Evolutionary conservation across 805 yeast genomes (phyloP).

Genomic region (Cyberlindnera mycetangii): DNA sequence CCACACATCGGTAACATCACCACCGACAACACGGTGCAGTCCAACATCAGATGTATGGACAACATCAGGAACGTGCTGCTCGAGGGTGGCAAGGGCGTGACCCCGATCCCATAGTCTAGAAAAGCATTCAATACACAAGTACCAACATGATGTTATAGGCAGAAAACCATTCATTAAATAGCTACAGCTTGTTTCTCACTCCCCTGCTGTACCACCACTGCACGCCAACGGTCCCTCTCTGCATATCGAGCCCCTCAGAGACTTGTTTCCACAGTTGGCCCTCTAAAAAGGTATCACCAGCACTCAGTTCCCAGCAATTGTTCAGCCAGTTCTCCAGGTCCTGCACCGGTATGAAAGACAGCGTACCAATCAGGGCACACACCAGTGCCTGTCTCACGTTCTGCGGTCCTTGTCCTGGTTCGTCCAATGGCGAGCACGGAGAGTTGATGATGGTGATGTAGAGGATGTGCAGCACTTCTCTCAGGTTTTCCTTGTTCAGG

Average conservation of each 20-base stretch:
- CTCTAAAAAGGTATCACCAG: constrained; percentile 31
- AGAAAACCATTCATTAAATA: background rate
- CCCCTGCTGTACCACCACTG: constrained; percentile 56
- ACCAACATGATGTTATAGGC: background rate
- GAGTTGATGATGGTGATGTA: constrained; percentile 39
- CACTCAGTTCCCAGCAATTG: constrained; percentile 37
- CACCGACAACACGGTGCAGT: constrained; percentile 48
- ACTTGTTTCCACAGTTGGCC: constrained; percentile 50
- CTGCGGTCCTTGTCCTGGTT: constrained; percentile 25
- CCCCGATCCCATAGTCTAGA: constrained; percentile 9
- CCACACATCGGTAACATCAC: constrained; percentile 79
- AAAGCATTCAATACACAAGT: background rate
- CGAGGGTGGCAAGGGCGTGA: constrained; percentile 22
- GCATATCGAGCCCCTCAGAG: constrained; percentile 56
- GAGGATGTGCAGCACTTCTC: constrained; percentile 41
- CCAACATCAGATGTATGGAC: constrained; percentile 51
- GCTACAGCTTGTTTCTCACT: background rate
- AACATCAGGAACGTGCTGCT: constrained; percentile 36
- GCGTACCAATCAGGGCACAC: constrained; percentile 43
- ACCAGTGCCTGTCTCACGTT: constrained; percentile 47
- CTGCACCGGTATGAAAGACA: constrained; percentile 49
- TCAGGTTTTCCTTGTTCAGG: constrained; percentile 27
- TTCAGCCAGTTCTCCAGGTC: constrained; percentile 46
- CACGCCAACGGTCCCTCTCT: constrained; percentile 51
- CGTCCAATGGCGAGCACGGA: constrained; percentile 31